Evolutionary conservation across 176 grass and related monocot genomes (phyloP), one percentile per base, ranked within the genome.

Genomic region (Elymus sibiricus): DNA sequence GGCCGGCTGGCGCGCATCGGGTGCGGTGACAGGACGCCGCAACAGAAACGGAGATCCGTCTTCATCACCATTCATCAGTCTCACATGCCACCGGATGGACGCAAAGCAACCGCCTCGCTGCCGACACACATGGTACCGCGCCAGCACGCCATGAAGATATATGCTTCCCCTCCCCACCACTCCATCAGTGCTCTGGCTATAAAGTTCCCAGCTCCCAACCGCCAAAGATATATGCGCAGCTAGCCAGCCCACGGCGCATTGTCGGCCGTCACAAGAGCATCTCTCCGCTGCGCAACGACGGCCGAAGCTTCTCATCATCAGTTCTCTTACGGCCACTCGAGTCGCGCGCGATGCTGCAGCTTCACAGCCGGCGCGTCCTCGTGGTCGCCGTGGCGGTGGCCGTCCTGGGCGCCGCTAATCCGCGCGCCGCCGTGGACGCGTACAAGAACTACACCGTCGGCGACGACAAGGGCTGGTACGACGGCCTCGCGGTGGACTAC

Each of bases 391-490:
- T 22, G n/a, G 79, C 32, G 32, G 86, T 59, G 53, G 82, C 75
- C n/a, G 32, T 56, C 6, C 42, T 81, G 39, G 38, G 60, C 37
- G 21, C 74, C 3, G 47, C 2, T 31, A 40, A 28, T 31, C 85
- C 79, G 60, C 46, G 21, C 22, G 25, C 64, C 40, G 69, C 79
- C 43, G 43, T 51, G 43, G 21, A 85, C 1, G 97, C 90, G 1
- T 96, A 94, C 84, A 92, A 85, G 63, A 99, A 99, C 82, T 95
- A 93, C 90, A 96, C 97, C n/a, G 97, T 99, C n/a, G 97, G 97
- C 66, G 92, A 90, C 83, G 82, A 85, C 66, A 81, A 94, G 78
- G 97, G 97, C 21, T 99, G 97, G 97, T 99, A 94, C 72, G 97
- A 96, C 76, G 85, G 53, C 73, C 64, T 96, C 73, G 62, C 86